Percentiles rank a stretch among this genome's conserved stretches.
Evolutionary conservation across 176 grass and related monocot species (phyloP).

Genomic region (Hordeum marinum): DNA sequence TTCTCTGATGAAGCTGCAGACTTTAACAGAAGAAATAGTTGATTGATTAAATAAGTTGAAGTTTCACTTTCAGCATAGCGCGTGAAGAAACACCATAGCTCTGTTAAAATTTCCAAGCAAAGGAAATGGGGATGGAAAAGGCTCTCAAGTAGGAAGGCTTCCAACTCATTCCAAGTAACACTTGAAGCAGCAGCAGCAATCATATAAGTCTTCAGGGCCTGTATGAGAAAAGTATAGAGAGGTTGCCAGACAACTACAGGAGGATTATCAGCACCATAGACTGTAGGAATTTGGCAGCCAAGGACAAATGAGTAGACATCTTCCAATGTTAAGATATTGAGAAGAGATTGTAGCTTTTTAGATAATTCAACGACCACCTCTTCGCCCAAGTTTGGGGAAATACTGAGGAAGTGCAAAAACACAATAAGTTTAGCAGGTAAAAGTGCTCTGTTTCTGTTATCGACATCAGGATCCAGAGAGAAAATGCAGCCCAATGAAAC

Average conservation of each 20-base stretch:
- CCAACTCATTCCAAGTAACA: constrained; percentile 65
- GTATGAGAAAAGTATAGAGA: constrained; percentile 63
- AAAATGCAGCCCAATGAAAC: constrained; percentile 51
- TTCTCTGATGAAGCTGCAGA: constrained; percentile 48
- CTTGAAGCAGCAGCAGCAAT: constrained; percentile 53
- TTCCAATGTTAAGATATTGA: constrained; percentile 52
- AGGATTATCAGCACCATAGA: constrained; percentile 33
- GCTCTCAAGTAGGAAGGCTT: constrained; percentile 67
- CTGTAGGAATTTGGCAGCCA: constrained; percentile 65
- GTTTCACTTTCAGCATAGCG: constrained; percentile 55
- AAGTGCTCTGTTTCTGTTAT: constrained; percentile 39
- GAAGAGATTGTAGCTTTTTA: constrained; percentile 57
- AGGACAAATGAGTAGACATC: constrained; percentile 66
- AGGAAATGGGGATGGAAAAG: constrained; percentile 83
- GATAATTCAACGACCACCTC: constrained; percentile 61
- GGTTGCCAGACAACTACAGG: constrained; percentile 63
- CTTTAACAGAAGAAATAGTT: constrained; percentile 54
- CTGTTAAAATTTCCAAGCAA: constrained; percentile 71
- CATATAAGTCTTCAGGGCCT: constrained; percentile 77
- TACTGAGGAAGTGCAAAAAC: constrained; percentile 68
- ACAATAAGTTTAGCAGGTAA: constrained; percentile 62
- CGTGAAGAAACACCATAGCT: constrained; percentile 79
- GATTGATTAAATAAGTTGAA: constrained; percentile 45
- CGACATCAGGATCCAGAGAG: constrained; percentile 37
- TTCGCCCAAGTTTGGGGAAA: constrained; percentile 58